A percentile compares a stretch with the other conserved stretches of the same genome.
These are phyloP conservation scores for Ophidiomyces ophidiicola DNA, from an alignment of 2,329 filamentous ascomycete genomes.

Conservation along the genomic window DNA sequence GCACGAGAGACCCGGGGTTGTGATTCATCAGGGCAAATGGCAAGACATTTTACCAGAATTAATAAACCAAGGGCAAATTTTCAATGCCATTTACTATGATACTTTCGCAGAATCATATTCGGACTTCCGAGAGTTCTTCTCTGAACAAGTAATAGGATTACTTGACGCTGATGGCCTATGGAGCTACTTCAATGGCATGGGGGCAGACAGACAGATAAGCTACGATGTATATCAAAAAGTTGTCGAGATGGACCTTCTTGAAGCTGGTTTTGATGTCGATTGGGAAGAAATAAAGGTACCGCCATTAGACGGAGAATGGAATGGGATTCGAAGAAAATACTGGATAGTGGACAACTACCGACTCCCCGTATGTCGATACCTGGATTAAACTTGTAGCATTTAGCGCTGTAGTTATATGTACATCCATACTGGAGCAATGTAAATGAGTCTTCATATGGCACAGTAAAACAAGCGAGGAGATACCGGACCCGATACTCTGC, in stretches of 20 bases:
- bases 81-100: constrained; percentile 92
- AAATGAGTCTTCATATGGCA: too few relatives aligned
- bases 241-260: constrained; percentile 77
- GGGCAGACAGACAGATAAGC: constrained; percentile 80
- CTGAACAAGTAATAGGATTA: constrained; percentile 69
- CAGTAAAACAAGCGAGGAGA: too few relatives aligned
- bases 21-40: constrained; percentile 62
- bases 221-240: constrained; percentile 95
- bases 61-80: constrained; percentile 54
- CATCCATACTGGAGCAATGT: too few relatives aligned
- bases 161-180: constrained; percentile 46
- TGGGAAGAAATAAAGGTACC: constrained; percentile 71
- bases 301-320: constrained; percentile 67
- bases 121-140: constrained; percentile 76
- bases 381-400: constrained; percentile 17
- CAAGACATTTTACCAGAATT: constrained; percentile 64
- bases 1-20: constrained; percentile 47
- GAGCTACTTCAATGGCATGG: constrained; percentile 62
- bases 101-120: constrained; percentile 92
- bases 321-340: constrained; percentile 75
- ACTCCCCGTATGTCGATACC: constrained; percentile 32
- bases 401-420: too few relatives aligned
- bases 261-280: constrained; percentile 78
- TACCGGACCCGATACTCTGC: too few relatives aligned
- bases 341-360: constrained; percentile 61